phyloP scores from a whole-genome alignment of 176 grass and related monocot genomes.

The Aegilops sharonensis region DNA sequence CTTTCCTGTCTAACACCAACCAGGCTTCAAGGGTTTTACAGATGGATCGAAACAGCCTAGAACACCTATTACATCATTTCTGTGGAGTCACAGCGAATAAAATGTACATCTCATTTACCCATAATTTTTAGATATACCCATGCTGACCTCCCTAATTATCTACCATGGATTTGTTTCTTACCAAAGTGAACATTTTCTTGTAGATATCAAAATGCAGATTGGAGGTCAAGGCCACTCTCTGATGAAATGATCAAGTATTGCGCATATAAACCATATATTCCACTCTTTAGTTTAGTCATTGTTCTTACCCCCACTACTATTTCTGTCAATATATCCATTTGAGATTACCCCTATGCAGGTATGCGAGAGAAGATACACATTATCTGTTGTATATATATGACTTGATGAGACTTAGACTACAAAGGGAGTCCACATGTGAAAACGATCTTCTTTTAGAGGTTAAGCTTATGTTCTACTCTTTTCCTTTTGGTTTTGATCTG shows the following conservation, averaged over 20 bases:
- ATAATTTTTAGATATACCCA: not conserved
- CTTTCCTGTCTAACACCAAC: slow-evolving; percentile 26
- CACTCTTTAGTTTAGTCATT: slow-evolving; percentile 30
- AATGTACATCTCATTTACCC: slow-evolving; percentile 46
- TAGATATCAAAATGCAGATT: slow-evolving; percentile 98
- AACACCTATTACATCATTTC: slow-evolving; percentile 81
- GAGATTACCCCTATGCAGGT: slow-evolving; percentile 52
- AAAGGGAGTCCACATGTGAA: slow-evolving; percentile 51
- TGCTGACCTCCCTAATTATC: slow-evolving; percentile 10
- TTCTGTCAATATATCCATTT: slow-evolving; percentile 8
- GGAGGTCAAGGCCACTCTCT: slow-evolving; percentile 85
- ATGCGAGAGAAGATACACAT: slow-evolving; percentile 99
- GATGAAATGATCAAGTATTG: slow-evolving; percentile 94
- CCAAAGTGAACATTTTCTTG: slow-evolving; percentile 34
- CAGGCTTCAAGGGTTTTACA: slow-evolving; percentile 91
- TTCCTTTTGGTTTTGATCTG: slow-evolving; percentile 31
- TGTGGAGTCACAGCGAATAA: slow-evolving; percentile 90
- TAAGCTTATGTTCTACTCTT: slow-evolving; percentile 17
- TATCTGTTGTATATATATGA: slow-evolving; percentile 94
- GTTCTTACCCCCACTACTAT: not conserved
- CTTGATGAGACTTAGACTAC: slow-evolving; percentile 76
- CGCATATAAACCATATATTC: slow-evolving; percentile 27
- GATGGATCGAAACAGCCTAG: slow-evolving; percentile 90
- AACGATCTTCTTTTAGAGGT: slow-evolving; percentile 90
- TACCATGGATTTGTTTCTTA: slow-evolving; percentile 37